Conservation (phyloP, 306 rosid species). For the Ormosia emarginata region DNA sequence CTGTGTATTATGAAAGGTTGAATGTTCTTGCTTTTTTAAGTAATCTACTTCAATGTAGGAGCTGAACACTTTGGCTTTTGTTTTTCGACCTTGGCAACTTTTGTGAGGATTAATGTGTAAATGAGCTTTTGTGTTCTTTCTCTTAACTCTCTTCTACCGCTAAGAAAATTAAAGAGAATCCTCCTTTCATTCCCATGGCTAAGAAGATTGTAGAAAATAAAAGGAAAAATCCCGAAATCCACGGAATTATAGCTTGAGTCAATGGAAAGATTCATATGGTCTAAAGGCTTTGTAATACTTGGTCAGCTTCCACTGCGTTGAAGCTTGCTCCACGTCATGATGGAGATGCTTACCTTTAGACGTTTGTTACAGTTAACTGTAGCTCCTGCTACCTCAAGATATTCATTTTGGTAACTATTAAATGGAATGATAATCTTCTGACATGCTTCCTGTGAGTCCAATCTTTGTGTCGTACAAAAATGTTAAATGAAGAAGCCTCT, state of each 20-base stretch:
- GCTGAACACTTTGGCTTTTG: neutral
- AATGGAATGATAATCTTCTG: neutral
- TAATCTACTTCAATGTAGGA: neutral
- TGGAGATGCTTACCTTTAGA: neutral
- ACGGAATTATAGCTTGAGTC: neutral
- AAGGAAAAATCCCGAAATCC: neutral
- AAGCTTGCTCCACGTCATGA: neutral
- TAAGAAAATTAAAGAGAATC: neutral
- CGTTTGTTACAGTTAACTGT: neutral
- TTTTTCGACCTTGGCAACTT: neutral
- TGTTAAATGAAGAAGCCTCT: neutral
- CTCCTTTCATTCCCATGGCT: neutral
- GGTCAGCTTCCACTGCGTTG: neutral
- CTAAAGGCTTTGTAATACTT: conserved; percentile 1
- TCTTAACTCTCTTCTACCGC: neutral
- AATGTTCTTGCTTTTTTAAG: neutral
- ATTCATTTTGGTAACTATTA: neutral
- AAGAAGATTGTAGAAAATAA: neutral
- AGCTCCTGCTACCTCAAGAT: neutral
- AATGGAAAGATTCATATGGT: neutral
- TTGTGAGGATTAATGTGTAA: neutral
- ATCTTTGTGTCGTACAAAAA: neutral
- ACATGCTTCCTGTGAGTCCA: neutral
- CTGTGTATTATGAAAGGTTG: neutral
- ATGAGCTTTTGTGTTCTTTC: neutral